A percentile compares a stretch with the other conserved stretches of the same genome.
phyloP scores from a whole-genome alignment of 2,329 filamentous ascomycete genomes.

The Pezicula radicicola region DNA sequence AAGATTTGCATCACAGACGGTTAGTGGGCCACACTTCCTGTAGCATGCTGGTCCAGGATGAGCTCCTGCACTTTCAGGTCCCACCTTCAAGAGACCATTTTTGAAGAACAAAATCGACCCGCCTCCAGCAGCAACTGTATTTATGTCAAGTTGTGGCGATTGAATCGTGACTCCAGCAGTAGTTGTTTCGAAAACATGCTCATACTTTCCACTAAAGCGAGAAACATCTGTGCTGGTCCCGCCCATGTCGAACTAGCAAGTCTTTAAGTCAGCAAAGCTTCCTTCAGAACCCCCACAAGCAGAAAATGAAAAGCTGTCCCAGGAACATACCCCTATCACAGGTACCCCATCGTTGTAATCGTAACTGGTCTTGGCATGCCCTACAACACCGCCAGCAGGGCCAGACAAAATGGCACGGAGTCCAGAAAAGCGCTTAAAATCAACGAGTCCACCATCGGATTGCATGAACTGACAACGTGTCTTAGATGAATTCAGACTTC shows the following conservation, averaged over 20 bases:
- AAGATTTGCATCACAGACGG: slow-evolving; percentile 88
- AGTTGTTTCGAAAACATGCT: slow-evolving; percentile 92
- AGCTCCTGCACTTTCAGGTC: slow-evolving; percentile 83
- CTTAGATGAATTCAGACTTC: slow-evolving; percentile 67
- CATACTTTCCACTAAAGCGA: slow-evolving; percentile 81
- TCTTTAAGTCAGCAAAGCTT: no score
- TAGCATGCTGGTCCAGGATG: slow-evolving; percentile 91
- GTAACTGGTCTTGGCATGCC: slow-evolving; percentile 79
- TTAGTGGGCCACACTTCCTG: slow-evolving; percentile 81
- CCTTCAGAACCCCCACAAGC: no score
- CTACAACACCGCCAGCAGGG: slow-evolving; percentile 89
- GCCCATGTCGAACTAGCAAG: slow-evolving; percentile 36
- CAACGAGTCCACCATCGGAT: slow-evolving; percentile 59
- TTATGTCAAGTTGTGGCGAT: slow-evolving; percentile 89
- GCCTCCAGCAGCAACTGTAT: slow-evolving; percentile 89
- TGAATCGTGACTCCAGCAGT: slow-evolving; percentile 94
- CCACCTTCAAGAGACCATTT: slow-evolving; percentile 87
- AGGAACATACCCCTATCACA: slow-evolving; percentile 59
- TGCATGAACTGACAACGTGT: slow-evolving; percentile 96
- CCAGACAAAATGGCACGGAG: slow-evolving; percentile 83
- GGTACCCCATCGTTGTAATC: no score
- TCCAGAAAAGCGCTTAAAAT: slow-evolving; percentile 80
- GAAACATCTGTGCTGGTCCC: slow-evolving; percentile 92
- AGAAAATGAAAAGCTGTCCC: slow-evolving; percentile 44
- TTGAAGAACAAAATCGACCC: slow-evolving; percentile 82